Percentiles rank a stretch among this genome's conserved stretches.
These are phyloP conservation scores for Penicillium sp. DNA, from an alignment of 2,329 filamentous ascomycete species.

Conservation along the genomic window DNA sequence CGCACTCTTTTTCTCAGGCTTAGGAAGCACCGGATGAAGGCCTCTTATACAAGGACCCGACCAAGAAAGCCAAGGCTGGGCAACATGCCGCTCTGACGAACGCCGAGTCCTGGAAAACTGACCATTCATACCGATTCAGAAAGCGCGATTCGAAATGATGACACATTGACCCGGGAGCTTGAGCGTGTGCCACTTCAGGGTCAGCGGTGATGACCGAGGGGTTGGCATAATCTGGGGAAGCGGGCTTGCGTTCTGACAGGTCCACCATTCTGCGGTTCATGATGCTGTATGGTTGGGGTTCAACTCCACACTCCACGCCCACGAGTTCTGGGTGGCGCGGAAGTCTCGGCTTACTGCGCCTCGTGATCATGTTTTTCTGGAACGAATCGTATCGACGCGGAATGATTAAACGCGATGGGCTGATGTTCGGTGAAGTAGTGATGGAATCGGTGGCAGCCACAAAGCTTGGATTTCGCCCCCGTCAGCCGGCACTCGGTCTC, in stretches of 20 bases:
- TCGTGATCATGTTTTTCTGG: constrained; percentile 13
- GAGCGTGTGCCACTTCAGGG: background rate
- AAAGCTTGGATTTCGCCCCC: constrained; percentile 7
- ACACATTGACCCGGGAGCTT: constrained; percentile 18
- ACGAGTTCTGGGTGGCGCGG: constrained; percentile 13
- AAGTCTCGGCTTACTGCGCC: constrained; percentile 3
- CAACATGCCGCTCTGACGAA: constrained; percentile 1
- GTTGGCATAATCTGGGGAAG: constrained; percentile 19
- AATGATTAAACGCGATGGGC: background rate
- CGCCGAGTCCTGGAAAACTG: background rate
- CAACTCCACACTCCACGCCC: constrained; percentile 7
- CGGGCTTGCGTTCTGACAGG: constrained; percentile 6
- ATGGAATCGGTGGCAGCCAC: constrained; percentile 19
- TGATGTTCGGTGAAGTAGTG: constrained; percentile 2
- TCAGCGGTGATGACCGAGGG: constrained; percentile 2
- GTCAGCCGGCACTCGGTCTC: background rate
- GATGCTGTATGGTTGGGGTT: constrained; percentile 2
- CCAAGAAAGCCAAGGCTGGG: constrained; percentile 2
- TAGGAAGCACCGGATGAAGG: background rate
- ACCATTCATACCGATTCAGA: background rate
- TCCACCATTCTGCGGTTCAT: constrained; percentile 1
- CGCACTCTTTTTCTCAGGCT: background rate
- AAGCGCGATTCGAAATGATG: constrained; percentile 14
- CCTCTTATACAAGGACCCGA: constrained; percentile 13
- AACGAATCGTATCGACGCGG: constrained; percentile 5